Evolutionary conservation across 352 stramenopile genomes (phyloP), one percentile per base, ranked within the genome.

Genomic region (Globisporangium acanthophoron): DNA sequence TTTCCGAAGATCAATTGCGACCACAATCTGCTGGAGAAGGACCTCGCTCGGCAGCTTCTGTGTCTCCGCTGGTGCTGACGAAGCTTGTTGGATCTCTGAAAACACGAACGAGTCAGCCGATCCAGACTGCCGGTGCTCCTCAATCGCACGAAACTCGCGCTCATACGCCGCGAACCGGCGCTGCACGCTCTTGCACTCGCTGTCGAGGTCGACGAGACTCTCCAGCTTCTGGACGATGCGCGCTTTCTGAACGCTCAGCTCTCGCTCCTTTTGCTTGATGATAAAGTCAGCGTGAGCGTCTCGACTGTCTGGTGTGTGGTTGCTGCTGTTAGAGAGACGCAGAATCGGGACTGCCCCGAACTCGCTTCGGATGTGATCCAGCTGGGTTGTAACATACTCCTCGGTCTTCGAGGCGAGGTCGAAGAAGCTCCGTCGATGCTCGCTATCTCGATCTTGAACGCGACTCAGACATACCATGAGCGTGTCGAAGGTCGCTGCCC

Each of bases 401-500:
- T 82, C 73, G 7, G 71, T 70, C 50, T 77, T 88, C 13, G 37
- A 54, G 13, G 70, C 66, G 15, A 89, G 56, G 21, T 85, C 78
- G 1, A 76, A 52, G 18, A 90, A 57, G 57, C 75, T 90, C 21
- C 75, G 73, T 1, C 80, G 70, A 45, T 90, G 78, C 47, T 89
- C 78, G 16, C 76, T 74, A 31, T 83, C 79, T 21, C 69, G 67
- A 35, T 88, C 74, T 52, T 88, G 74, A 7, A 90, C 78, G 49
- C 75, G 66, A 31, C 60, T 48, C 9, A 90, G 59, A 24, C 80
- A 90, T n/a, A 80, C 51, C 9, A 87, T 54, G 3, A 88, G 40
- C 2, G 80, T 88, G 13, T 90, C 80, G 40, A 76, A 80, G 0
- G 74, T 71, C 16, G 78, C 88, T 13, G 85, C 80, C 78, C 80